phyloP scores from a whole-genome alignment of 2,329 filamentous ascomycete genomes.

The Aspergillus tamarii region DNA sequence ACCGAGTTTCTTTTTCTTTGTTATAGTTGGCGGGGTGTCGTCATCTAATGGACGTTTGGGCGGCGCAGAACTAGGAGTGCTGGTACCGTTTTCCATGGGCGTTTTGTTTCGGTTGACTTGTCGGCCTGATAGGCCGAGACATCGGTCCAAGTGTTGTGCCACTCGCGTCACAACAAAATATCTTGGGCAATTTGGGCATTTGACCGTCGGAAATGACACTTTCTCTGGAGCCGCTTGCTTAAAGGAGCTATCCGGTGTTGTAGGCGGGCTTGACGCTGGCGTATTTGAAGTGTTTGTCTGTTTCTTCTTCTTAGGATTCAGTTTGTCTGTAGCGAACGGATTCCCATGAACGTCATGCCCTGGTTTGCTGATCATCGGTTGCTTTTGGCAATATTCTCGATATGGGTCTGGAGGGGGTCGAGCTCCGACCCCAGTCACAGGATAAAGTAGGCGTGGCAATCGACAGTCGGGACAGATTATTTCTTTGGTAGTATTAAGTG shows the following conservation, averaged over 20 bases:
- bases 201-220: conserved; percentile 46
- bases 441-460: conserved; percentile 62
- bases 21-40: conserved; percentile 48
- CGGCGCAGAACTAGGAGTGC: conserved; percentile 37
- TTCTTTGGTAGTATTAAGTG: conserved; percentile 61
- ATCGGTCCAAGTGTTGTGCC: conserved; percentile 64
- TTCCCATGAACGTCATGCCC: conserved; percentile 67
- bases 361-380: conserved; percentile 59
- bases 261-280: conserved; percentile 39
- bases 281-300: conserved; percentile 38
- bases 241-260: conserved; percentile 36
- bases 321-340: conserved; percentile 43
- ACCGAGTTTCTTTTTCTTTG: conserved; percentile 54
- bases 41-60: conserved; percentile 45
- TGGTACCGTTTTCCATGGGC: conserved; percentile 47
- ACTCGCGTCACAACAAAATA: conserved; percentile 64
- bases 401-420: conserved; percentile 52
- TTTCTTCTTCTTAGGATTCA: conserved; percentile 53
- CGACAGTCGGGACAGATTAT: conserved; percentile 64
- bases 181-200: conserved; percentile 63
- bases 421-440: conserved; percentile 55
- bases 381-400: conserved; percentile 61
- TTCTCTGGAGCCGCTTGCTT: conserved; percentile 35
- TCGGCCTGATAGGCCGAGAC: conserved; percentile 60
- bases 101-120: conserved; percentile 52